These are phyloP conservation scores for Filosporella fistucella DNA, from an alignment of 495 filamentous ascomycete genomes.

Conservation along the genomic window DNA sequence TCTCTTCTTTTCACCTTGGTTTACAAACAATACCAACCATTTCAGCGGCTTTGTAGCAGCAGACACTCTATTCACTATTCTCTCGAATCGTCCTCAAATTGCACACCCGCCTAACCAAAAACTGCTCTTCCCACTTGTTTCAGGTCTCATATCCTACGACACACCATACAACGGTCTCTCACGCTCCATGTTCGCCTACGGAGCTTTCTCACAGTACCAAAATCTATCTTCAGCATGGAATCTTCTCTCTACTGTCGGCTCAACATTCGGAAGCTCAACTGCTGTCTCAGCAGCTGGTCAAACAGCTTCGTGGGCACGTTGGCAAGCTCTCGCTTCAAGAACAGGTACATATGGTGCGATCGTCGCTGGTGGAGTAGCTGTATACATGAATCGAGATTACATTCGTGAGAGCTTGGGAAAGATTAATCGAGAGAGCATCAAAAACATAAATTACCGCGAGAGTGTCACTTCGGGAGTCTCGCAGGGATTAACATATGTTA, in stretches of 20 bases:
- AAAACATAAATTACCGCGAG: slow-evolving; percentile 7
- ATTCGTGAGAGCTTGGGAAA: slow-evolving; percentile 35
- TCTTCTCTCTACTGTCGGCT: slow-evolving; percentile 47
- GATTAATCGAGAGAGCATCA: not conserved
- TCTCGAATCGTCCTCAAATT: slow-evolving; percentile 23
- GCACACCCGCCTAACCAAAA: not conserved
- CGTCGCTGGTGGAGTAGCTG: slow-evolving; percentile 78
- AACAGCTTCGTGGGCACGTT: slow-evolving; percentile 43
- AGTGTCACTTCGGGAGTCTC: not conserved
- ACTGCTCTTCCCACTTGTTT: slow-evolving; percentile 65
- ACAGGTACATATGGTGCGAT: slow-evolving; percentile 77
- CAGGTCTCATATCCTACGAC: slow-evolving; percentile 87
- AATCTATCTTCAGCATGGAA: slow-evolving; percentile 60
- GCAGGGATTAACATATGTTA: slow-evolving; percentile 15
- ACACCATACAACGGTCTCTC: slow-evolving; percentile 88
- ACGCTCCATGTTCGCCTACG: slow-evolving; percentile 81
- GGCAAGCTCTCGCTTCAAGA: slow-evolving; percentile 78
- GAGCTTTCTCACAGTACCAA: slow-evolving; percentile 81
- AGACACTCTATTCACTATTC: slow-evolving; percentile 64
- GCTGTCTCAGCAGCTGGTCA: not conserved
- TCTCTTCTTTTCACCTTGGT: not conserved
- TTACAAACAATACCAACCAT: not conserved
- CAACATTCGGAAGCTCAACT: slow-evolving; percentile 23
- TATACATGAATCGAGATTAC: slow-evolving; percentile 75
- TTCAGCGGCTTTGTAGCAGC: slow-evolving; percentile 77